Evolutionary conservation across 192 early-diverging fungal species (phyloP).

Genomic region (Spizellomyces sp.): DNA sequence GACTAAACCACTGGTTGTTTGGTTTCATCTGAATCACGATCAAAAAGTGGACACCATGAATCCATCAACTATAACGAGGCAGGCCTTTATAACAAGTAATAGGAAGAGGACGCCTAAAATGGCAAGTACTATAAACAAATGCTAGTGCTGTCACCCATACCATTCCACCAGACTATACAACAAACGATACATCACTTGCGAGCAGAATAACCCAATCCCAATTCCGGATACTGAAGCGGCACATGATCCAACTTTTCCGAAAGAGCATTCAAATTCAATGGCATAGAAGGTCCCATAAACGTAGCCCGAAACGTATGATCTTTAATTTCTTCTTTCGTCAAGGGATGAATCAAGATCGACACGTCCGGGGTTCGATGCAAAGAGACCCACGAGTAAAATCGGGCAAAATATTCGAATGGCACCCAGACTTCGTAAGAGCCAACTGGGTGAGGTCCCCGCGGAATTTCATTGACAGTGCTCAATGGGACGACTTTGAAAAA

Average conservation of each 20-base stretch:
- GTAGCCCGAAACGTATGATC: slow-evolving; percentile 63
- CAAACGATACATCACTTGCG: too few species aligned
- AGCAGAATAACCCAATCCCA: slow-evolving; percentile 56
- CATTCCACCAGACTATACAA: too few species aligned
- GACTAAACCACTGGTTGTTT: too few species aligned
- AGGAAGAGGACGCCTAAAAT: too few species aligned
- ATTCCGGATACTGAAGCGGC: slow-evolving; percentile 66
- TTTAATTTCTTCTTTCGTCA: slow-evolving; percentile 50
- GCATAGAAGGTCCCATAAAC: slow-evolving; percentile 60
- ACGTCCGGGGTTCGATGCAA: slow-evolving; percentile 47
- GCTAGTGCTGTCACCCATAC: too few species aligned
- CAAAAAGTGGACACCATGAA: too few species aligned
- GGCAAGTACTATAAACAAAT: too few species aligned
- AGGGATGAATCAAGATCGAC: slow-evolving; percentile 64
- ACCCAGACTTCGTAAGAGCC: slow-evolving; percentile 67
- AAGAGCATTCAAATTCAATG: slow-evolving; percentile 49
- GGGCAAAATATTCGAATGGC: slow-evolving; percentile 61
- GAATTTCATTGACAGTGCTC: slow-evolving; percentile 27
- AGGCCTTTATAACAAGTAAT: too few species aligned
- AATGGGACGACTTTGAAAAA: slow-evolving; percentile 56
- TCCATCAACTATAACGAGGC: too few species aligned
- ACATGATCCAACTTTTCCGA: slow-evolving; percentile 30
- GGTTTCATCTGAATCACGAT: too few species aligned
- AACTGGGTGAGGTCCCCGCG: slow-evolving; percentile 63
- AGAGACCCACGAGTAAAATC: slow-evolving; percentile 56